Evolutionary conservation across 2,329 filamentous ascomycete genomes (phyloP).

Genomic region (Penicillium sp.): DNA sequence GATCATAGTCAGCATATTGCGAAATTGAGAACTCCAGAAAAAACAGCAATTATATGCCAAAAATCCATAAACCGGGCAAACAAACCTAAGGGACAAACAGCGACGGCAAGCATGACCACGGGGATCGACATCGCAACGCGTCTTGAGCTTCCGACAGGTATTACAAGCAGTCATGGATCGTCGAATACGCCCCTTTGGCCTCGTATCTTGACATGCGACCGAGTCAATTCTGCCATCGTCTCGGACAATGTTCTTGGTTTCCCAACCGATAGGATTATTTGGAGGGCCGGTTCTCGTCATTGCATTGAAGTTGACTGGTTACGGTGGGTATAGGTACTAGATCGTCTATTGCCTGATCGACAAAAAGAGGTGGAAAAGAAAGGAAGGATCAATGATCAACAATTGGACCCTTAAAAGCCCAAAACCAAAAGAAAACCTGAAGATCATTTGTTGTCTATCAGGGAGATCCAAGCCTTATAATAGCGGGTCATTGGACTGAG

Average conservation of each 20-base stretch:
- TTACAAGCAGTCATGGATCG: constrained; percentile 40
- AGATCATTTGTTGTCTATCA: constrained; percentile 23
- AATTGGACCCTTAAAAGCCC: constrained; percentile 19
- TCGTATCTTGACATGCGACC: constrained; percentile 24
- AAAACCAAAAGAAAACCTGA: constrained; percentile 14
- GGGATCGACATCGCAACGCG: constrained; percentile 36
- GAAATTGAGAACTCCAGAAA: background rate
- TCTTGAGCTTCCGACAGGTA: constrained; percentile 40
- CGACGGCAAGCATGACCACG: constrained; percentile 37
- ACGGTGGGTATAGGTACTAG: background rate
- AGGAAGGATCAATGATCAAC: constrained; percentile 13
- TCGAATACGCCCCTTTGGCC: constrained; percentile 34
- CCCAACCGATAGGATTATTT: constrained; percentile 28
- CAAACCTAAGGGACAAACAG: constrained; percentile 37
- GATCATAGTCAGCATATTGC: constrained; percentile 10
- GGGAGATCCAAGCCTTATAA: constrained; percentile 24
- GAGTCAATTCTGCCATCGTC: constrained; percentile 26
- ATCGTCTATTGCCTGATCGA: constrained; percentile 13
- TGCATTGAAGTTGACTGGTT: constrained; percentile 8
- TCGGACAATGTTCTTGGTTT: constrained; percentile 25
- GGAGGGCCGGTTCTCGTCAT: constrained; percentile 30
- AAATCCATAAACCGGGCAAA: constrained; percentile 1
- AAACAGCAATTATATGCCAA: background rate
- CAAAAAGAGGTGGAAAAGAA: background rate
- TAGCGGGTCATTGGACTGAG: constrained; percentile 16